Evolutionary conservation across 371 early-diverging fungal species (phyloP).

Genomic region (Mucor circinelloides): DNA sequence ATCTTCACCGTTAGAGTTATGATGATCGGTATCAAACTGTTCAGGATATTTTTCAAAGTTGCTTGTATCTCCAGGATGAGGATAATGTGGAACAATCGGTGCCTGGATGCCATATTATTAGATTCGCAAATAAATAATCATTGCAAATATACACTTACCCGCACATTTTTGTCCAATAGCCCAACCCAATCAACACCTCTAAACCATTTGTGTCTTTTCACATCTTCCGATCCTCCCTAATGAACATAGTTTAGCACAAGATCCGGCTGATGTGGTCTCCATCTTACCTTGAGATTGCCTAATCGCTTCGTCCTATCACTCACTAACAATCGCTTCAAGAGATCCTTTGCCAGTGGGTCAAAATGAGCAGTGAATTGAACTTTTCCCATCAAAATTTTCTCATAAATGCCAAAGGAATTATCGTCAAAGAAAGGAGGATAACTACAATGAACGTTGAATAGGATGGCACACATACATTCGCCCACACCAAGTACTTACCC

Average conservation of each 20-base stretch:
- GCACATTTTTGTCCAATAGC: slow-evolving; percentile 68
- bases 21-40: slow-evolving; percentile 45
- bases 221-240: slow-evolving; percentile 75
- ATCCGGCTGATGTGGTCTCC: neutral
- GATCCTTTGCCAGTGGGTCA: slow-evolving; percentile 85
- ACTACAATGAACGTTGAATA: slow-evolving; percentile 16
- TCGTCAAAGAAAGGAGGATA: slow-evolving; percentile 97
- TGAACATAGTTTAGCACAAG: neutral
- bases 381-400: slow-evolving; percentile 87
- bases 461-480: neutral
- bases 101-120: neutral
- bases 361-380: slow-evolving; percentile 89
- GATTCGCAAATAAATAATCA: neutral
- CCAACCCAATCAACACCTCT: slow-evolving; percentile 82
- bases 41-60: slow-evolving; percentile 97
- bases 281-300: slow-evolving; percentile 64
- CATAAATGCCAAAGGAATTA: slow-evolving; percentile 89
- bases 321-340: slow-evolving; percentile 86
- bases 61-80: slow-evolving; percentile 91
- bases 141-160: slow-evolving; percentile 32
- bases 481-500: slow-evolving; percentile 49
- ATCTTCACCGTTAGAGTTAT: slow-evolving; percentile 32
- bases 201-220: slow-evolving; percentile 88
- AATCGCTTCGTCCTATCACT: slow-evolving; percentile 89
- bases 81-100: slow-evolving; percentile 80